Conservation (phyloP, 768 basidiomycete species). For the Rhizopogon sp. region DNA sequence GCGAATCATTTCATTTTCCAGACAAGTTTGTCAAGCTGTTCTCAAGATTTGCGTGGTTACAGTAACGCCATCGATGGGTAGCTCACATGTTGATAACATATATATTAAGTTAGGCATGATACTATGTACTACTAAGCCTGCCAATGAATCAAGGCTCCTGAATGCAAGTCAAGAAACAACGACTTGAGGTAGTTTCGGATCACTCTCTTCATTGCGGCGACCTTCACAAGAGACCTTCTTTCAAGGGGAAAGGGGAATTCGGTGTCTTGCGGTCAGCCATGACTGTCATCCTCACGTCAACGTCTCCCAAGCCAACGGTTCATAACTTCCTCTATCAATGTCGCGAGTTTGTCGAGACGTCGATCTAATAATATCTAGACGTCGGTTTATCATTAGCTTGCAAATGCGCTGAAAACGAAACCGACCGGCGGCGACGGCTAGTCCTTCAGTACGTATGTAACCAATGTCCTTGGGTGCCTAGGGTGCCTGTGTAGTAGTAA, state of each 20-base stretch:
- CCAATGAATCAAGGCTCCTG: background rate
- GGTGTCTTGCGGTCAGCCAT: background rate
- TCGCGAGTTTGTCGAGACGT: background rate
- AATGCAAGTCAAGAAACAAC: background rate
- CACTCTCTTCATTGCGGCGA: background rate
- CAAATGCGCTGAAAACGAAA: too few relatives aligned
- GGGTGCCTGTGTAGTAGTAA: too few relatives aligned
- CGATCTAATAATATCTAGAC: too few relatives aligned
- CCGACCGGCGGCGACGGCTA: too few relatives aligned
- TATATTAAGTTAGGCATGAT: background rate
- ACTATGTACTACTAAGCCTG: background rate
- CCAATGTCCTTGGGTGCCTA: too few relatives aligned
- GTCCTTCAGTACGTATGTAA: too few relatives aligned
- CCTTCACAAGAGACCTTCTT: background rate
- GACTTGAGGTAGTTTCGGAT: background rate
- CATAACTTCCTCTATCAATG: background rate
- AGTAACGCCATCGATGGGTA: background rate
- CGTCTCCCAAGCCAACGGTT: background rate
- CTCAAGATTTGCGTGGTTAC: background rate
- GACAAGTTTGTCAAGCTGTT: background rate
- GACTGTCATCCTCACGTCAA: background rate
- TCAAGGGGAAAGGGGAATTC: background rate
- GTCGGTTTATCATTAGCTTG: too few relatives aligned
- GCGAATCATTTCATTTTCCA: background rate
- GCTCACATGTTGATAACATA: background rate